phyloP scores from a whole-genome alignment of 2,329 filamentous ascomycete species.

The Colletotrichum kahawae region DNA sequence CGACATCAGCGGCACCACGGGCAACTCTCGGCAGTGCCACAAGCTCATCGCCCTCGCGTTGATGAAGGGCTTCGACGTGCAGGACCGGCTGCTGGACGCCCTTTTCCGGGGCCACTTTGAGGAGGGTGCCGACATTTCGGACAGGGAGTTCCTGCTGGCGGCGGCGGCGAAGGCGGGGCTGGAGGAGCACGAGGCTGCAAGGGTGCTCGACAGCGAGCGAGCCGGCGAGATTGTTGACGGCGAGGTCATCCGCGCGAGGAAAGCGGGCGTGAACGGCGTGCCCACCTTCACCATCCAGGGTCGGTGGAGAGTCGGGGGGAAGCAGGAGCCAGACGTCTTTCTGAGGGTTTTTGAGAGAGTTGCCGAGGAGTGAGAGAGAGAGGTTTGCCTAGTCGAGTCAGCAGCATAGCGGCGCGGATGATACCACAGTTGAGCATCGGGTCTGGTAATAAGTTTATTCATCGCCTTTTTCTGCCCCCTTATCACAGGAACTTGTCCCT shows the following conservation, averaged over 20 bases:
- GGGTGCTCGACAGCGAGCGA: constrained; percentile 31
- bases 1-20: constrained; percentile 41
- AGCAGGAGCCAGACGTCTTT: constrained; percentile 71
- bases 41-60: constrained; percentile 51
- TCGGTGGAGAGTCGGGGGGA: constrained; percentile 72
- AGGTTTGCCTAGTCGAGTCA: background rate
- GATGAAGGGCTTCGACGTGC: constrained; percentile 28
- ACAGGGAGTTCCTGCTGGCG: constrained; percentile 40
- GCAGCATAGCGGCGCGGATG: background rate
- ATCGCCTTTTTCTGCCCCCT: background rate
- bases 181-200: constrained; percentile 21
- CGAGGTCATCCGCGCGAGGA: constrained; percentile 32
- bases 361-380: constrained; percentile 8
- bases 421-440: background rate
- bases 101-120: constrained; percentile 50
- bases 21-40: constrained; percentile 51
- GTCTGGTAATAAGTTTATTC: background rate
- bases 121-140: constrained; percentile 45
- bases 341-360: constrained; percentile 69
- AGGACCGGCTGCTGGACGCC: constrained; percentile 44
- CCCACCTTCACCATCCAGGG: constrained; percentile 77
- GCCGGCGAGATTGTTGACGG: constrained; percentile 32
- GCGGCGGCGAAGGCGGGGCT: constrained; percentile 39
- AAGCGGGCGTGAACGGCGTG: constrained; percentile 63
- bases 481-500: background rate